phyloP scores from a whole-genome alignment of 2,329 filamentous ascomycete species.

The Aspergillus tubingensis region DNA sequence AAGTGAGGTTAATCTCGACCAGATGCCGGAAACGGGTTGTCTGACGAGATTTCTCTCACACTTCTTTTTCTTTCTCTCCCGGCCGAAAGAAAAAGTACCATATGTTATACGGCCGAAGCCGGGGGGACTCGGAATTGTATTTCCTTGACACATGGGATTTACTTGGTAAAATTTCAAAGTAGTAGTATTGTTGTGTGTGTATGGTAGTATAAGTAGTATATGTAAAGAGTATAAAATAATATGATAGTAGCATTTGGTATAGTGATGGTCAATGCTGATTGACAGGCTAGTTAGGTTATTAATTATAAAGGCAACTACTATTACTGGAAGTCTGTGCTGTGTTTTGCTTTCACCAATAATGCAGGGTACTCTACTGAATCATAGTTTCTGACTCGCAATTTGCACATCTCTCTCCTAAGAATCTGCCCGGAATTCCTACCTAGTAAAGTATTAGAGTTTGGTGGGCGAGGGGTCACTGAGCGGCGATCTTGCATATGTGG shows the following conservation, averaged over 20 bases:
- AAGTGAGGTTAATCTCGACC: too few species aligned
- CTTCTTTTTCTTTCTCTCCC: too few species aligned
- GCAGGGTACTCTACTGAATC: neutral
- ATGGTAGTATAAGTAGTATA: too few species aligned
- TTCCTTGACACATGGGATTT: neutral
- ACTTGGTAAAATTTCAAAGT: too few species aligned
- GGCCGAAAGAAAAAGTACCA: neutral
- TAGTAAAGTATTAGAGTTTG: neutral
- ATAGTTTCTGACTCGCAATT: neutral
- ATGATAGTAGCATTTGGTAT: too few species aligned
- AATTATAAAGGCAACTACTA: too few species aligned
- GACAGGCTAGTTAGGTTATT: neutral
- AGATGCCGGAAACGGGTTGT: too few species aligned
- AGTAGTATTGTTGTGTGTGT: too few species aligned
- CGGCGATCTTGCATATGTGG: neutral
- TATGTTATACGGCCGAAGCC: neutral
- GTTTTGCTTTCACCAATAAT: neutral
- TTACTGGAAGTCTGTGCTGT: too few species aligned
- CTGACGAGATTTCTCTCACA: too few species aligned
- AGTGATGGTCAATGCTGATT: neutral
- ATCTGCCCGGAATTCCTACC: neutral
- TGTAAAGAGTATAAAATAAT: neutral
- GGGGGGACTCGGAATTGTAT: neutral
- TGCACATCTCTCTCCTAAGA: neutral
- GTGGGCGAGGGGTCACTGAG: neutral